Evolutionary conservation across 371 early-diverging fungal genomes (phyloP).

Genomic region (Sporodiniella umbellata): DNA sequence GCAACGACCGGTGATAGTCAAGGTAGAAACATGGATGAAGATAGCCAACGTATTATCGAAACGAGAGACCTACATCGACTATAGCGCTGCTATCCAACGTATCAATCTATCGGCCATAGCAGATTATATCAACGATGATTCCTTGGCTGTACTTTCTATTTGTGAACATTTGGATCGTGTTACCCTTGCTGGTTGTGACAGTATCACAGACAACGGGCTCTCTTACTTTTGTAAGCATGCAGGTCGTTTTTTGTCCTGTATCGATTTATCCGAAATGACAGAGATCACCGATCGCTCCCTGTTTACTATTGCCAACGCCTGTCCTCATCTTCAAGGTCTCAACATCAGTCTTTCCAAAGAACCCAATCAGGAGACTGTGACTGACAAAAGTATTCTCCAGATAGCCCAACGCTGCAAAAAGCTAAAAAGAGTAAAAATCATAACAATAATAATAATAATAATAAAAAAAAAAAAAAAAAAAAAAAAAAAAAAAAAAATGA

Average conservation of each 20-base stretch:
- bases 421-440: slow-evolving; percentile 42
- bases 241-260: slow-evolving; percentile 29
- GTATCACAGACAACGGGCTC: slow-evolving; percentile 45
- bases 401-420: slow-evolving; percentile 34
- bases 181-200: slow-evolving; percentile 50
- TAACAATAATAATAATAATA: too few relatives aligned
- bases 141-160: slow-evolving; percentile 31
- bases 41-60: slow-evolving; percentile 19
- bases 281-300: slow-evolving; percentile 35
- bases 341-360: slow-evolving; percentile 41
- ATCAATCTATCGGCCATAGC: slow-evolving; percentile 58
- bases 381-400: slow-evolving; percentile 35
- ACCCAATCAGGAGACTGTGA: slow-evolving; percentile 29
- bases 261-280: slow-evolving; percentile 43
- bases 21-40: slow-evolving; percentile 23
- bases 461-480: neutral
- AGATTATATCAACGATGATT: slow-evolving; percentile 38
- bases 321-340: slow-evolving; percentile 40
- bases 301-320: slow-evolving; percentile 30
- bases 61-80: slow-evolving; percentile 33
- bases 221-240: slow-evolving; percentile 31
- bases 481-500: neutral
- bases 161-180: slow-evolving; percentile 61
- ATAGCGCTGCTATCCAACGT: slow-evolving; percentile 53
- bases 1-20: slow-evolving; percentile 45